phyloP scores from a whole-genome alignment of 306 rosid species.

The Purshia tridentata region DNA sequence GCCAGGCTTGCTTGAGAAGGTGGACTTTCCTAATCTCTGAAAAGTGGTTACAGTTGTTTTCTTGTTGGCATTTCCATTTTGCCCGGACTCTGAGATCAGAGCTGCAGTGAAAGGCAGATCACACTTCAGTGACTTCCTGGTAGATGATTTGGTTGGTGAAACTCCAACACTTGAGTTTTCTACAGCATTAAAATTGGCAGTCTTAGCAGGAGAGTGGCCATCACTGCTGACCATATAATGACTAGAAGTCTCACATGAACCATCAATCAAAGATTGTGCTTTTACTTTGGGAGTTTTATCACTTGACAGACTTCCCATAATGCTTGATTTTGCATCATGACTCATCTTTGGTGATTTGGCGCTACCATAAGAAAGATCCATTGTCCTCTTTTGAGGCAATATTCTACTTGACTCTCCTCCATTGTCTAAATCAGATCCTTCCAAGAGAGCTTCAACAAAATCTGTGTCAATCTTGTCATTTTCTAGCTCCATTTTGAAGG shows the following conservation, averaged over 20 bases:
- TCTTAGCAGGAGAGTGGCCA: neutral
- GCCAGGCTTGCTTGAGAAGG: constrained; percentile 33
- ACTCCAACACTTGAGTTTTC: constrained; percentile 18
- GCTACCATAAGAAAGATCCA: constrained; percentile 40
- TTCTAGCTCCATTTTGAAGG: constrained; percentile 30
- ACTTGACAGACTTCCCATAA: constrained; percentile 31
- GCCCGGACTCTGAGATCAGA: constrained; percentile 27
- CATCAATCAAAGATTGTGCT: constrained; percentile 30
- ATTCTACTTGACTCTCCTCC: constrained; percentile 35
- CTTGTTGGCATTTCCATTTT: constrained; percentile 27
- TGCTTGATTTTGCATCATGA: constrained; percentile 32
- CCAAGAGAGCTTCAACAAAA: constrained; percentile 34
- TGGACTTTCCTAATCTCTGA: constrained; percentile 29
- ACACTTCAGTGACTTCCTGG: constrained; percentile 27
- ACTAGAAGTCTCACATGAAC: constrained; percentile 30
- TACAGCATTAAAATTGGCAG: constrained; percentile 19
- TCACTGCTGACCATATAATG: constrained; percentile 30
- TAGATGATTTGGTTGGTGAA: constrained; percentile 24
- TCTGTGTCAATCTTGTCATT: constrained; percentile 34
- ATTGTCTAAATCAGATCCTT: constrained; percentile 27
- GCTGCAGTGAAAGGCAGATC: constrained; percentile 32
- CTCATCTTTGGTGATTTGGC: constrained; percentile 39
- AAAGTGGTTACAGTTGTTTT: constrained; percentile 31
- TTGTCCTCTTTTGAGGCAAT: constrained; percentile 48
- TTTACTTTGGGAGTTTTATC: constrained; percentile 31